Evolutionary conservation across 2,329 filamentous ascomycete genomes (phyloP).

Genomic region (Neofusicoccum ribis): DNA sequence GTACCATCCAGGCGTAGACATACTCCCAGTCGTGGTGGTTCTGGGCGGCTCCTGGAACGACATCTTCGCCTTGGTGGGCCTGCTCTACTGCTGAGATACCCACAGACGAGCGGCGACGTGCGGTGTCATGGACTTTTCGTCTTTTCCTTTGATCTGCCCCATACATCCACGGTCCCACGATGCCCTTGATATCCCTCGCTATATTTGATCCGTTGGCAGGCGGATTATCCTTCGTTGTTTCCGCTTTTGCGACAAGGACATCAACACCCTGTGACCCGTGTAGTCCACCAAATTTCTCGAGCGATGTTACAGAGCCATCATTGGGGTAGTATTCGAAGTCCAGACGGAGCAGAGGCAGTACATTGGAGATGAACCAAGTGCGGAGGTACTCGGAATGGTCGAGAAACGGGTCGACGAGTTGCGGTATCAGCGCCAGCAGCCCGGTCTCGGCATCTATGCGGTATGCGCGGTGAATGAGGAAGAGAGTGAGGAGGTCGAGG

Average conservation of each 20-base stretch:
- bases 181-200: constrained; percentile 65
- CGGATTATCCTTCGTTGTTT: constrained; percentile 19
- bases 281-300: constrained; percentile 65
- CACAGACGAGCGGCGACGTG: neutral
- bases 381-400: constrained; percentile 61
- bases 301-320: constrained; percentile 45
- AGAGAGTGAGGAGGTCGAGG: constrained; percentile 60
- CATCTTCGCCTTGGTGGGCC: constrained; percentile 23
- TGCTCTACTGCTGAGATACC: neutral
- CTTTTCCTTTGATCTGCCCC: constrained; percentile 61
- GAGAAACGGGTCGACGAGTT: constrained; percentile 69
- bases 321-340: constrained; percentile 69
- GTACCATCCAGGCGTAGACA: constrained; percentile 66
- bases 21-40: constrained; percentile 63
- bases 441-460: constrained; percentile 72
- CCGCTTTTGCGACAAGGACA: constrained; percentile 53
- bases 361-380: constrained; percentile 67
- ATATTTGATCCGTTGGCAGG: constrained; percentile 32
- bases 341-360: constrained; percentile 68
- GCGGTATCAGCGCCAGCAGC: constrained; percentile 66
- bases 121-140: constrained; percentile 41
- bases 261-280: constrained; percentile 61
- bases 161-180: constrained; percentile 74
- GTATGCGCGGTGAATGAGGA: constrained; percentile 67
- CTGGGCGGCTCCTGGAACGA: neutral